Evolutionary conservation across 2,329 filamentous ascomycete species (phyloP).

Genomic region (Fusarium cicatricum): DNA sequence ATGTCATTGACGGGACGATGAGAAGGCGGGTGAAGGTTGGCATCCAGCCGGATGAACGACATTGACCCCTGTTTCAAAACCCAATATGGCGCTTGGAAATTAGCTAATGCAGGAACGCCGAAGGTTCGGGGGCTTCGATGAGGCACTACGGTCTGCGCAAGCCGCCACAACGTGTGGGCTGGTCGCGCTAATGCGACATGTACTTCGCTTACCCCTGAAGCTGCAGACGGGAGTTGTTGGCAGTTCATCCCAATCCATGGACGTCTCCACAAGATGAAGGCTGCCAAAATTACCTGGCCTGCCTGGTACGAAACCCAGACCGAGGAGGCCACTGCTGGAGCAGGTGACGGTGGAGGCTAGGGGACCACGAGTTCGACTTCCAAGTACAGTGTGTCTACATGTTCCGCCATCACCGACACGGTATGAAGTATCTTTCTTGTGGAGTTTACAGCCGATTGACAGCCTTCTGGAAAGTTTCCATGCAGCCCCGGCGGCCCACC

Average conservation of each 20-base stretch:
- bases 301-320: slow-evolving; percentile 28
- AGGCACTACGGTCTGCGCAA: slow-evolving; percentile 35
- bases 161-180: slow-evolving; percentile 37
- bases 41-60: slow-evolving; percentile 29
- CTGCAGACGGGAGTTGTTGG: slow-evolving; percentile 39
- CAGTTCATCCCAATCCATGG: slow-evolving; percentile 37
- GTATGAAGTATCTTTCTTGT: slow-evolving; percentile 22
- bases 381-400: slow-evolving; percentile 24
- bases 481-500: slow-evolving; percentile 35
- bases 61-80: slow-evolving; percentile 42
- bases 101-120: slow-evolving; percentile 45
- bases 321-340: slow-evolving; percentile 14
- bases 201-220: slow-evolving; percentile 34
- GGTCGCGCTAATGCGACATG: slow-evolving; percentile 30
- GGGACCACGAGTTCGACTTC: slow-evolving; percentile 10
- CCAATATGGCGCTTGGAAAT: slow-evolving; percentile 35
- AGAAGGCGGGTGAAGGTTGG: slow-evolving; percentile 25
- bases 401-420: slow-evolving; percentile 8
- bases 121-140: slow-evolving; percentile 37
- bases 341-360: slow-evolving; percentile 9
- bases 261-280: slow-evolving; percentile 29
- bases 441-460: slow-evolving; percentile 26
- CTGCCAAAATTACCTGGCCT: slow-evolving; percentile 35
- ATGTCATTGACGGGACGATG: slow-evolving; percentile 18
- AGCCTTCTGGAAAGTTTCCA: slow-evolving; percentile 45